phyloP scores from a whole-genome alignment of 495 filamentous ascomycete genomes.

The Penicillium simplicissimum region DNA sequence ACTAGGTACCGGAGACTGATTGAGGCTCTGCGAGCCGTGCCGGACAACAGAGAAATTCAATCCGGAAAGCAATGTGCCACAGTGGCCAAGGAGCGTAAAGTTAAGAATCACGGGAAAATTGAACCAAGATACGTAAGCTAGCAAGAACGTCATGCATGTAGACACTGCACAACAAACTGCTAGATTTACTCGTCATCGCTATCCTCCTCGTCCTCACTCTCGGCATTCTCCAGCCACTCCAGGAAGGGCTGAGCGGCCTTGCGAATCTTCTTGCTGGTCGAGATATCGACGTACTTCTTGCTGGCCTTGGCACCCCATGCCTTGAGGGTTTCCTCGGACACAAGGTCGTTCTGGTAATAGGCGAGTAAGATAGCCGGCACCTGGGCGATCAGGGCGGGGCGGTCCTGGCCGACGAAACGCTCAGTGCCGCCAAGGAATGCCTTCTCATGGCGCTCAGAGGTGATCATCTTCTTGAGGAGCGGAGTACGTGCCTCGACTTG shows the following conservation, averaged over 20 bases:
- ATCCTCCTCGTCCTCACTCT: constrained; percentile 78
- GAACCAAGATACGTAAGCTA: not conserved
- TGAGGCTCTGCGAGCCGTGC: not conserved
- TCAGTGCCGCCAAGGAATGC: constrained; percentile 96
- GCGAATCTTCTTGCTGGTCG: constrained; percentile 92
- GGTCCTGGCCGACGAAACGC: constrained; percentile 83
- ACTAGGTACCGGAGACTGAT: constrained; percentile 5
- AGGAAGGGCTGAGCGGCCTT: constrained; percentile 93
- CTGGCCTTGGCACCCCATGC: constrained; percentile 92
- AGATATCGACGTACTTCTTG: constrained; percentile 93
- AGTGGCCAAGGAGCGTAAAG: not conserved
- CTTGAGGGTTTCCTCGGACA: constrained; percentile 83
- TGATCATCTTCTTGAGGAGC: constrained; percentile 91
- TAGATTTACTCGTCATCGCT: constrained; percentile 42
- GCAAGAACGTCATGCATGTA: not conserved
- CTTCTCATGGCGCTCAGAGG: constrained; percentile 90
- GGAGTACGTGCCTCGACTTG: constrained; percentile 79
- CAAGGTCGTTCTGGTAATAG: constrained; percentile 85
- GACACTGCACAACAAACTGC: not conserved
- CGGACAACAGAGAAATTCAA: not conserved
- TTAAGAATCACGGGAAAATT: not conserved
- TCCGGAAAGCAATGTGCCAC: not conserved
- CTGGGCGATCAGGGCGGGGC: constrained; percentile 73
- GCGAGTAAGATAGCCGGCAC: constrained; percentile 82
- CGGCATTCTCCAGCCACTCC: constrained; percentile 88